Percentiles rank a stretch among this genome's conserved stretches.
Conservation (phyloP, 345 rosid species). For the Dovyalis caffra region DNA sequence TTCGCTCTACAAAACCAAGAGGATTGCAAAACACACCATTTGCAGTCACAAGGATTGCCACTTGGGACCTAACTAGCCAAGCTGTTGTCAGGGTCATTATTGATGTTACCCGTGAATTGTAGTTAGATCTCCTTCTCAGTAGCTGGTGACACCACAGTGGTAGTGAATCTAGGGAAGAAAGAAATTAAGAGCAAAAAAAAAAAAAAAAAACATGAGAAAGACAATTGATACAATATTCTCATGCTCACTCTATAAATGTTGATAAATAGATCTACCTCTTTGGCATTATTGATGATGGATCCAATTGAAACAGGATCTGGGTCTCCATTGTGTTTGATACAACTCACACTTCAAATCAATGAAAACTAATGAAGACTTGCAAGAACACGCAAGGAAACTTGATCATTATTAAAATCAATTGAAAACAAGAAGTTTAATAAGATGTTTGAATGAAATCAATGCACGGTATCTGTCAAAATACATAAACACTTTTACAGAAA, state of each 20-base stretch:
- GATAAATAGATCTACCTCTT: slow-evolving; percentile 53
- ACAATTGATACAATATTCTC: slow-evolving; percentile 45
- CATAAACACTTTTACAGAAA: no score
- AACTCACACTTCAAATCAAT: no score
- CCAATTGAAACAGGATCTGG: slow-evolving; percentile 24
- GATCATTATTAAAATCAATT: no score
- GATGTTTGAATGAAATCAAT: no score
- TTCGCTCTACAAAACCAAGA: slow-evolving; percentile 68
- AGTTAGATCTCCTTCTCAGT: slow-evolving; percentile 73
- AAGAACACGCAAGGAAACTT: no score
- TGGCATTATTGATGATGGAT: slow-evolving; percentile 57
- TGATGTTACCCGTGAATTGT: slow-evolving; percentile 70
- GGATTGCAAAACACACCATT: slow-evolving; percentile 74
- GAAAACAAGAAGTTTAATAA: no score
- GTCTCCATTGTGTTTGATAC: no score
- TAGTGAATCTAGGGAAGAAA: slow-evolving; percentile 30
- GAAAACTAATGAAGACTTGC: no score
- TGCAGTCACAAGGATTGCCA: slow-evolving; percentile 65
- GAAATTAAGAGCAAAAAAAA: slow-evolving; percentile 43
- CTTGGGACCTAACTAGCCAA: slow-evolving; percentile 61
- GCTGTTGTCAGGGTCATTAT: slow-evolving; percentile 61
- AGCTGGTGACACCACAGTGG: slow-evolving; percentile 34
- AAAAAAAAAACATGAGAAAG: slow-evolving; percentile 49
- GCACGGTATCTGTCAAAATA: no score
- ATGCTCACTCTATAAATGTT: slow-evolving; percentile 43